Percentiles rank a stretch among this genome's conserved stretches.
These are phyloP conservation scores for Myrica gale DNA, from an alignment of 306 rosid species.

Conservation along the genomic window DNA sequence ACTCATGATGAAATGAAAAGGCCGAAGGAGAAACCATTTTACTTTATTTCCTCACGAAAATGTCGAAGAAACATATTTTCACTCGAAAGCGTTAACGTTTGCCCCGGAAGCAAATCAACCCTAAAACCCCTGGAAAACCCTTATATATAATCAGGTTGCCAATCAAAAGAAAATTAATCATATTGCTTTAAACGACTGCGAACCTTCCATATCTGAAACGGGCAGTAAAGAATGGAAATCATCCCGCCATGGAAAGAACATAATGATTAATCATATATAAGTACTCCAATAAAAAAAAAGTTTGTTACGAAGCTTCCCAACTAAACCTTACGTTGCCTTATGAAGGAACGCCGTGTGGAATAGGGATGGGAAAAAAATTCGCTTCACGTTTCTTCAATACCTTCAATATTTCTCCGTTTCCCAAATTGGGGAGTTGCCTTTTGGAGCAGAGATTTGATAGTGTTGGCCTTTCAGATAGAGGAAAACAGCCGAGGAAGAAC, in stretches of 20 bases:
- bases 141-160: neutral
- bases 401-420: conserved; percentile 1
- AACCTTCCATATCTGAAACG: neutral
- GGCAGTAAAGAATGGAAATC: neutral
- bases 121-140: conserved; percentile 14
- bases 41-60: neutral
- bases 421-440: conserved; percentile 14
- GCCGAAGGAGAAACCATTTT: neutral
- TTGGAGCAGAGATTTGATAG: conserved; percentile 16
- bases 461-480: conserved; percentile 15
- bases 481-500: neutral
- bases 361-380: neutral
- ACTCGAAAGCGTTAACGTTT: conserved; percentile 23
- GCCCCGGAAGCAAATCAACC: neutral
- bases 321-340: conserved; percentile 20
- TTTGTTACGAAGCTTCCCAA: conserved; percentile 6
- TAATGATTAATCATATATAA: conserved; percentile 1
- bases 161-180: neutral
- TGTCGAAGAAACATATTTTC: neutral
- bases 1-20: conserved; percentile 1
- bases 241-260: neutral
- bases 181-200: neutral
- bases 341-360: conserved; percentile 6
- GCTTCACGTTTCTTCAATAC: neutral
- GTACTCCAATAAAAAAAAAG: neutral